A percentile compares a stretch with the other conserved stretches of the same genome.
phyloP scores from a whole-genome alignment of 140 eudicot species.

The Bidens hawaiensis region DNA sequence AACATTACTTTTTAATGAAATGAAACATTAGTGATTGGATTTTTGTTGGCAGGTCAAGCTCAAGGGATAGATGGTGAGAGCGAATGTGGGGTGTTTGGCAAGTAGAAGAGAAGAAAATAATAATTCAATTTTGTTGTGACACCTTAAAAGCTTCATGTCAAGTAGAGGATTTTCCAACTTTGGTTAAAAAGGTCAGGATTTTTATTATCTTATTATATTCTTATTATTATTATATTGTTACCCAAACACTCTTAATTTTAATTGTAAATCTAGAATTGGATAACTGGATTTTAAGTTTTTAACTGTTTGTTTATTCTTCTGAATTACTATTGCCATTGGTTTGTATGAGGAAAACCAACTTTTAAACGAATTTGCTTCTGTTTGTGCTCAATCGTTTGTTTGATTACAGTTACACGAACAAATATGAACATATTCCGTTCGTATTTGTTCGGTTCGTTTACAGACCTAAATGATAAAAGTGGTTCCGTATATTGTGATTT shows the following conservation, averaged over 20 bases:
- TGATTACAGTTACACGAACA: too few relatives aligned
- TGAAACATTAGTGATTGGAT: neutral
- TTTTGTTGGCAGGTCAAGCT: slow-evolving; percentile 48
- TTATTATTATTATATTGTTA: slow-evolving; percentile 6
- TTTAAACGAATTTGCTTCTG: slow-evolving; percentile 7
- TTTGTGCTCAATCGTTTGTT: too few relatives aligned
- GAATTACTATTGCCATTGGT: slow-evolving; percentile 6
- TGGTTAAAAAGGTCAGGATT: slow-evolving; percentile 11
- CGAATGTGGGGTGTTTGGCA: slow-evolving; percentile 13
- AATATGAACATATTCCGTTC: too few relatives aligned
- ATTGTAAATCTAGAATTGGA: slow-evolving; percentile 33
- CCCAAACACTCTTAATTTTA: slow-evolving; percentile 24
- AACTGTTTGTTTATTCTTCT: slow-evolving; percentile 18
- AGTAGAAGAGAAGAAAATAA: slow-evolving; percentile 21
- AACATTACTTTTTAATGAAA: too few relatives aligned
- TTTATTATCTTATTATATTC: too few relatives aligned
- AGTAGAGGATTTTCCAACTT: slow-evolving; percentile 5
- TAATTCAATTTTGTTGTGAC: slow-evolving; percentile 9
- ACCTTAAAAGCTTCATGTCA: too few relatives aligned
- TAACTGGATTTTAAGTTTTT: slow-evolving; percentile 23
- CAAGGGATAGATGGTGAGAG: slow-evolving; percentile 80
- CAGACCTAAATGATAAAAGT: too few relatives aligned
- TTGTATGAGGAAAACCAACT: slow-evolving; percentile 12
- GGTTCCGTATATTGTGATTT: too few relatives aligned
- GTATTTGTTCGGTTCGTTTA: too few relatives aligned